Base-by-base conservation (phyloP, 2,329 filamentous ascomycete genomes). In the Ophiosphaerella korrae region DNA sequence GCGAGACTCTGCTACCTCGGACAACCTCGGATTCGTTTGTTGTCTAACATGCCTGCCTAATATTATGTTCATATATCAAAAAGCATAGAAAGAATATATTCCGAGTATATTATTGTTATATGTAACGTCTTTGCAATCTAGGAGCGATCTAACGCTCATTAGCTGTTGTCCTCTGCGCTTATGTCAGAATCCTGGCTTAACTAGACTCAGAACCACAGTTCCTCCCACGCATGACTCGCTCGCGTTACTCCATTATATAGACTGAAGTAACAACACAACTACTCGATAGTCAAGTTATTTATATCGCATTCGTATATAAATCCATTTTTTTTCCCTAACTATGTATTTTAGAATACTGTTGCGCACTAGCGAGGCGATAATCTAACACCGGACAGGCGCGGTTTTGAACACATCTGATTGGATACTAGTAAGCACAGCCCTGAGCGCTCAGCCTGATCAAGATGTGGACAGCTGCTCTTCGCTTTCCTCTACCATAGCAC, bases 1-100 rank as follows among this genome's bases (percentile, higher is more conserved):
- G 38, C 38, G 38, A 40, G 38, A 40, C 38, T 40, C 16, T 26
- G 38, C 38, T 40, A 40, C 13, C 38, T 40, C n/a, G n/a, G 38
- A 40, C 8, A 40, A 16, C 38, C 14, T 40, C 18, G 8, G 38
- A 40, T 24, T 26, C 21, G 38, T 40, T 40, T 21, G 8, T 40
- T 26, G 14, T 40, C 38, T 40, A 40, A 21, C 7, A 40, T 40
- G 8, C 38, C 21, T 40, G 5, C 14, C 13, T 40, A 26, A 24
- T 24, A 40, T 26, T 40, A n/a, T 24, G 21, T 40, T 12, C 11
- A 40, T 21, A 40, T 40, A 40, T 40, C 13, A 9, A 40, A 40
- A n/a, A 40, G 14, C 11, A 23, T 40, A 40, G 13, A 21, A 9
- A 21, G 21, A 40, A 21, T n/a, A 40, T 26, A 40, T 21, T 40